Conservation (phyloP, 2,329 filamentous ascomycete genomes). For the Calonectria pseudoturangicola region DNA sequence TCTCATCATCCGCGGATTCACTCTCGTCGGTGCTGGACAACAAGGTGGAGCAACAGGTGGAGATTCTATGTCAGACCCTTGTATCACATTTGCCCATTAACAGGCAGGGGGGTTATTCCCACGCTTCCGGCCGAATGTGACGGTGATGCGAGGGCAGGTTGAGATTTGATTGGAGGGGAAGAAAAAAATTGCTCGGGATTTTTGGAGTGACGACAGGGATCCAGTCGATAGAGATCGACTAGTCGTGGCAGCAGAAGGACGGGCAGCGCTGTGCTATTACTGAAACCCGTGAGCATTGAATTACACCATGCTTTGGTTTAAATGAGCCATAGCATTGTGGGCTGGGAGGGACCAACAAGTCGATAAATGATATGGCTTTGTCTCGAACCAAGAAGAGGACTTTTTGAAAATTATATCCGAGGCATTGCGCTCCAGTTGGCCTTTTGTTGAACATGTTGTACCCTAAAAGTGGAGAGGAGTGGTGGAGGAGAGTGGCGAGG, state of each 20-base stretch:
- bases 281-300: neutral
- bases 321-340: neutral
- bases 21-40: conserved; percentile 11
- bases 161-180: conserved; percentile 29
- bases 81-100: conserved; percentile 16
- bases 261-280: neutral
- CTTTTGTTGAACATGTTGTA: conserved; percentile 20
- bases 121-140: conserved; percentile 30
- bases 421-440: conserved; percentile 18
- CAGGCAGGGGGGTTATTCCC: conserved; percentile 17
- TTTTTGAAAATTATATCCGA: conserved; percentile 20
- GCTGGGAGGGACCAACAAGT: neutral
- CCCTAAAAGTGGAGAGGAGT: conserved; percentile 32
- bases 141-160: conserved; percentile 21
- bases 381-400: neutral
- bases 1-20: conserved; percentile 33
- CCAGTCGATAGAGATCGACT: conserved; percentile 30
- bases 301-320: neutral
- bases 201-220: conserved; percentile 30
- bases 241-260: neutral
- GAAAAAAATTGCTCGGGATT: conserved; percentile 28
- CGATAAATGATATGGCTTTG: neutral
- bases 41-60: conserved; percentile 25
- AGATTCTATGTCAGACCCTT: conserved; percentile 2
- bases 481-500: conserved; percentile 27